Evolutionary conservation across 2,329 filamentous ascomycete species (phyloP).

Genomic region (Scedosporium aurantiacum): DNA sequence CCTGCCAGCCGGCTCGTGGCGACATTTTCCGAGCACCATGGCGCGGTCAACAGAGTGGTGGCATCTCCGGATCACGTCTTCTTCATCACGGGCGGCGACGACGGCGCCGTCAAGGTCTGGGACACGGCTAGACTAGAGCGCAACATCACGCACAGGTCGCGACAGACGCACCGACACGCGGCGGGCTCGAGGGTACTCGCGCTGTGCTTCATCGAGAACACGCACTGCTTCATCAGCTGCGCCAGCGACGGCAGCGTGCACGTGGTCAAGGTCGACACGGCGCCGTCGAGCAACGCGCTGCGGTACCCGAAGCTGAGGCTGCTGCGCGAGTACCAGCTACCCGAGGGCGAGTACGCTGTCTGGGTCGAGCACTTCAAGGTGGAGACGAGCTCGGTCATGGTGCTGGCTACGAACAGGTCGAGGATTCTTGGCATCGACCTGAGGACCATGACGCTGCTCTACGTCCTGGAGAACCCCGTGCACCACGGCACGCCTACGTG

Average conservation of each 20-base stretch:
- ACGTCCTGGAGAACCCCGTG: slow-evolving; percentile 72
- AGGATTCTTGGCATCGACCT: slow-evolving; percentile 78
- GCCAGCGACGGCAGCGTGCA: slow-evolving; percentile 84
- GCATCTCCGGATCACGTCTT: slow-evolving; percentile 86
- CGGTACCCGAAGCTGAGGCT: slow-evolving; percentile 70
- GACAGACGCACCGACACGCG: slow-evolving; percentile 72
- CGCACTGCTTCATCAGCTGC: slow-evolving; percentile 85
- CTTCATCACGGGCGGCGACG: slow-evolving; percentile 87
- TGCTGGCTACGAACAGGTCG: slow-evolving; percentile 79
- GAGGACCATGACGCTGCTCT: slow-evolving; percentile 73
- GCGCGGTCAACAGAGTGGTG: slow-evolving; percentile 68
- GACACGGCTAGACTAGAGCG: slow-evolving; percentile 82
- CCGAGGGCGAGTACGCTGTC: slow-evolving; percentile 62
- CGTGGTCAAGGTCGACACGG: slow-evolving; percentile 66
- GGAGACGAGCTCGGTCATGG: slow-evolving; percentile 68
- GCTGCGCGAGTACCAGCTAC: slow-evolving; percentile 72
- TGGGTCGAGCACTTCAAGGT: slow-evolving; percentile 89
- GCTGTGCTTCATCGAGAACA: slow-evolving; percentile 85
- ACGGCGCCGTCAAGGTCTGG: slow-evolving; percentile 87
- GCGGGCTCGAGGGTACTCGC: slow-evolving; percentile 63
- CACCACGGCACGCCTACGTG: slow-evolving; percentile 87
- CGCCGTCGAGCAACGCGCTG: slow-evolving; percentile 34
- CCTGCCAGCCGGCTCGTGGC: slow-evolving; percentile 77
- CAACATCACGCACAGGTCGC: slow-evolving; percentile 77
- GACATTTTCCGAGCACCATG: slow-evolving; percentile 78